Evolutionary conservation across 2,329 filamentous ascomycete genomes (phyloP), one percentile per base, ranked within the genome.

Genomic region (Pseudogymnoascus verrucosus): DNA sequence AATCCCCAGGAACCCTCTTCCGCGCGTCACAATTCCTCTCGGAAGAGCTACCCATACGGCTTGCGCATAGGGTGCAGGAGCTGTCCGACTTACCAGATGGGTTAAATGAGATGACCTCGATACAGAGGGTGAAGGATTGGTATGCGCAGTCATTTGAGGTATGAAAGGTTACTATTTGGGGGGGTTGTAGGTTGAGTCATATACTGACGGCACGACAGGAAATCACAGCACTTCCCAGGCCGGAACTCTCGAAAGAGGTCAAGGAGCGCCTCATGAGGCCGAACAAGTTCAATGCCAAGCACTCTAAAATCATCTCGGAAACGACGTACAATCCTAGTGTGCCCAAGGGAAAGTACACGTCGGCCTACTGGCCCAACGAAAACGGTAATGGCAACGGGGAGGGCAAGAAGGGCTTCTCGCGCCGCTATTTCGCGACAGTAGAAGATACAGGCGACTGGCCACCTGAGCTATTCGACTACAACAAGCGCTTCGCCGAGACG

Each of bases 61-160:
- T 99, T 66, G 95, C 95, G 71, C 95, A 99, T 78, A 90, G 95
- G 68, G 95, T 99, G 65, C 90, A 96, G 77, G 95, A 99, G 79
- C 85, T 99, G 64, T 87, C 89, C 66, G 90, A 91, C 72, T 82
- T 99, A 2, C 95, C 95, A 37, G 95, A 99, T 83, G 95, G 95
- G 63, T 84, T 99, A 66, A 96, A 91, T 75, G 93, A 98, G 70
- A 98, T 99, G 95, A 91, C 93, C 40, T 98, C 95, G 10, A 96
- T 99, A 69, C 88, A 89, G 75, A 91, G 89, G 73, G 95, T 99
- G 69, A 89, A 93, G 75, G 93, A 98, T 73, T 99, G 95, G 95
- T 99, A 99, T 76, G 95, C 93, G 68, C 95, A 99, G 79, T 99
- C 95, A 61, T 99, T 99, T 73, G 95, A 99, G 86, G 93, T 96